Base-by-base conservation (phyloP, 2,329 filamentous ascomycete species). In the Fragosphaeria purpurea region DNA sequence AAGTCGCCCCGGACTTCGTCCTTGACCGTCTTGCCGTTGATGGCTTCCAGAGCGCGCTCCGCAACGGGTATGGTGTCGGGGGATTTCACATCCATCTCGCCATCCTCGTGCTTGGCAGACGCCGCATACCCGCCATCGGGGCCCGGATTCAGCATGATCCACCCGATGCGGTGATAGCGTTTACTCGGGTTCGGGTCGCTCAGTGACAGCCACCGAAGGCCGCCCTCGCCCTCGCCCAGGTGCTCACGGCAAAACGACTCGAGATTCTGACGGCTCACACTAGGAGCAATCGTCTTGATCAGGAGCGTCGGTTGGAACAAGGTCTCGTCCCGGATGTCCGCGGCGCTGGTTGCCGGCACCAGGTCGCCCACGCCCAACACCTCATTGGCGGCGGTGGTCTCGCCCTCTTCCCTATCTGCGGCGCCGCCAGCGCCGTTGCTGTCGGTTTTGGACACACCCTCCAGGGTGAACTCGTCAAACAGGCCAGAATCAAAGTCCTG, bases 121-220 rank as follows among this genome's bases (percentile, higher is more conserved):
- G 79, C 77, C 5, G 47, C 7, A 34, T 47, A 50, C 9, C 55
- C 53, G 13, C 48, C 51, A 5, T 93, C 86, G n/a, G 79, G 75
- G 54, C 83, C 77, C 12, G 88, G 85, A 61, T 97, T 86, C 8
- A 98, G 76, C 77, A 97, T 93, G 54, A 98, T 94, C 91, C 94
- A 98, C 30, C 93, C 93, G 66, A 98, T 97, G 30, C 93, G 85
- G 64, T 98, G 93, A 62, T 90, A 98, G 56, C 95, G 86, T 70
- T 98, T 98, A 61, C 88, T 85, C 2, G 93, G 93, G 62, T 98
- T 98, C 0, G 93, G 93, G 61, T 98, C 93, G 58, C 90, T 96
- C 46, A 98, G 76, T 37, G 91, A 97, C 5, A 98, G 75, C 83
- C 91, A 97, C 63, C 91, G 94, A 71, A 93, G 96, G 3, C 91